Conservation (phyloP, 2,329 filamentous ascomycete species). For the Helminthosporium solani region DNA sequence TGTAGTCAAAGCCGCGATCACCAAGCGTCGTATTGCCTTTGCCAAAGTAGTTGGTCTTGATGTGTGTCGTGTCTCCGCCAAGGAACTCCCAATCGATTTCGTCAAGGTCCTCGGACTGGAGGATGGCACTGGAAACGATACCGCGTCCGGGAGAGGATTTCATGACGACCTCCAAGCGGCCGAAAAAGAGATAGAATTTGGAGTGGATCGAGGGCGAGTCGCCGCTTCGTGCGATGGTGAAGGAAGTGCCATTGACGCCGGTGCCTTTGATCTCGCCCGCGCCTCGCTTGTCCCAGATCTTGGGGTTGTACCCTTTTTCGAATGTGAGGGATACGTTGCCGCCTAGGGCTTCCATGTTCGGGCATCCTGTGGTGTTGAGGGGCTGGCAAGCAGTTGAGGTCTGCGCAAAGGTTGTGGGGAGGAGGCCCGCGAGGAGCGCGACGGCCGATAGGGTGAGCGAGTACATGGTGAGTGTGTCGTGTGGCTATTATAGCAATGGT, state of each 20-base stretch:
- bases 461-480: constrained; percentile 25
- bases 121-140: constrained; percentile 52
- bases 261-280: constrained; percentile 63
- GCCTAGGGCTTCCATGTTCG: constrained; percentile 69
- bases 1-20: constrained; percentile 41
- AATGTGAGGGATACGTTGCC: constrained; percentile 55
- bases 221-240: constrained; percentile 68
- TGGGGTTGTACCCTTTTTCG: constrained; percentile 51
- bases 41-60: constrained; percentile 57
- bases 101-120: constrained; percentile 54
- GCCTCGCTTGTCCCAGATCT: constrained; percentile 64
- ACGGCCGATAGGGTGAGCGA: constrained; percentile 38
- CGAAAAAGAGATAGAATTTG: constrained; percentile 57
- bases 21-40: constrained; percentile 53
- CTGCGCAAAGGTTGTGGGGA: constrained; percentile 63
- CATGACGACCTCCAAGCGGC: constrained; percentile 51
- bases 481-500: constrained; percentile 10
- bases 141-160: constrained; percentile 52
- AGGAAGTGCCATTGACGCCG: constrained; percentile 64
- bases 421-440: constrained; percentile 37
- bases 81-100: constrained; percentile 56
- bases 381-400: constrained; percentile 79
- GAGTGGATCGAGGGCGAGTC: constrained; percentile 77
- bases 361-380: constrained; percentile 65
- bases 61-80: constrained; percentile 41